Percentiles rank a stretch among this genome's conserved stretches.
phyloP scores from a whole-genome alignment of 2,329 filamentous ascomycete species.

The Trichothecium sympodiale region DNA sequence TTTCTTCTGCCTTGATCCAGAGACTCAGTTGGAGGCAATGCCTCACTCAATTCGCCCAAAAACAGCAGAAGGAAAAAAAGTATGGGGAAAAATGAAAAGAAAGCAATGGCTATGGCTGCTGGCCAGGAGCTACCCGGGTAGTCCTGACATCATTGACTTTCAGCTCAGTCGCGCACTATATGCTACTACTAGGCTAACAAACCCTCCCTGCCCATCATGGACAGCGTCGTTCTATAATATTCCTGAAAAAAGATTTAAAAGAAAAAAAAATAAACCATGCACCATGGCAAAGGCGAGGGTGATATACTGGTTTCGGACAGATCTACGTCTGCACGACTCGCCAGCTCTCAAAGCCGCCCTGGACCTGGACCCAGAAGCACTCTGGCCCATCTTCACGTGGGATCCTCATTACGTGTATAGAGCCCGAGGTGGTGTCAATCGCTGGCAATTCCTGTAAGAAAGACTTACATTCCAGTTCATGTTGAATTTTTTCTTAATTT shows the following conservation, averaged over 20 bases:
- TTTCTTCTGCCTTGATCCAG: no score
- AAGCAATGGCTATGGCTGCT: no score
- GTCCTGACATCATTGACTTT: conserved; percentile 9
- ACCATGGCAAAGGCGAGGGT: conserved; percentile 33
- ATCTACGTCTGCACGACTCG: conserved; percentile 67
- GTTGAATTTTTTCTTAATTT: no score
- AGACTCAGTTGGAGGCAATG: no score
- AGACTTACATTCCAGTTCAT: no score
- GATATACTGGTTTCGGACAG: conserved; percentile 71
- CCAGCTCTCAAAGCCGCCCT: conserved; percentile 62
- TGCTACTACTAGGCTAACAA: no score
- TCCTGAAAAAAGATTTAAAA: no score
- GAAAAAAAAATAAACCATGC: no score
- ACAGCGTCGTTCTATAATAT: no score
- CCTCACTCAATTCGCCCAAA: background rate
- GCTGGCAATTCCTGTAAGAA: conserved; percentile 63
- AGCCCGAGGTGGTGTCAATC: conserved; percentile 57
- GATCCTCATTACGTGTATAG: conserved; percentile 72
- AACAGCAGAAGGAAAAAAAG: background rate
- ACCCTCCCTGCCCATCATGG: no score
- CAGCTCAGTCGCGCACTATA: no score
- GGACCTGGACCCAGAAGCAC: conserved; percentile 52
- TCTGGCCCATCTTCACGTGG: conserved; percentile 74
- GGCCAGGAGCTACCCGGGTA: no score
- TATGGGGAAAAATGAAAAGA: background rate